These are phyloP conservation scores for Apostasia ramifera DNA, from an alignment of 106 monocot genomes.

Conservation along the genomic window DNA sequence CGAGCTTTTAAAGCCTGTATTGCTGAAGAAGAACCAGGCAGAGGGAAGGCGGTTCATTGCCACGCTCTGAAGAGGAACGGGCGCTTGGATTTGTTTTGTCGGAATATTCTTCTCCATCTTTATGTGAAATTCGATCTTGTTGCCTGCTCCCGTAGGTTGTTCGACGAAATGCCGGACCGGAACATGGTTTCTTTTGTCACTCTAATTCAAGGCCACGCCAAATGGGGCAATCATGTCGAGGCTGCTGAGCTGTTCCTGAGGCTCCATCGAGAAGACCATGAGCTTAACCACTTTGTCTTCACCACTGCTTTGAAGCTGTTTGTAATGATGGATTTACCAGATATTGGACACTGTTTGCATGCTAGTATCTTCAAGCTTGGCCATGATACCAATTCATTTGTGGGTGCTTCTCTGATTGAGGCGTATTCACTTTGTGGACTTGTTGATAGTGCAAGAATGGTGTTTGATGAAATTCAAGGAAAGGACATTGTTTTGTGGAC, in stretches of 20 bases:
- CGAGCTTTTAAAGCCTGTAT: constrained; percentile 39
- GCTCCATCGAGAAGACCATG: constrained; percentile 56
- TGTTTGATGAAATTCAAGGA: constrained; percentile 42
- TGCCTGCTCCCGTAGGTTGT: constrained; percentile 30
- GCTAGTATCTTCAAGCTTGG: constrained; percentile 52
- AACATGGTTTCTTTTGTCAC: constrained; percentile 79
- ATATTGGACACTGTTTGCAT: constrained; percentile 34
- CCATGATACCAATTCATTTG: constrained; percentile 43
- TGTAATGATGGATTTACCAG: constrained; percentile 35
- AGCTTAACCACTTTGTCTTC: constrained; percentile 72
- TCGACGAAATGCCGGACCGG: constrained; percentile 58
- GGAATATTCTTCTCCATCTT: constrained; percentile 54
- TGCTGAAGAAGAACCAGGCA: background rate
- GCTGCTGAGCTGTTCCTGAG: constrained; percentile 34
- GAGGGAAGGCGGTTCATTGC: constrained; percentile 56
- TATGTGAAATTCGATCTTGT: constrained; percentile 45
- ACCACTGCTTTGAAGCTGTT: constrained; percentile 59
- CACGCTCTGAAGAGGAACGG: constrained; percentile 41
- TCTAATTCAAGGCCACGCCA: constrained; percentile 47
- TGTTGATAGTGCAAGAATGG: constrained; percentile 41
- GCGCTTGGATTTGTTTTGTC: constrained; percentile 58
- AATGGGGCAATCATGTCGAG: constrained; percentile 11
- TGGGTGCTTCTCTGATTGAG: constrained; percentile 59
- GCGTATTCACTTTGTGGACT: constrained; percentile 52
- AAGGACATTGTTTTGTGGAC: constrained; percentile 74